Evolutionary conservation across 345 rosid species (phyloP), one percentile per base, ranked within the genome.

Genomic region (Moringa oleifera): DNA sequence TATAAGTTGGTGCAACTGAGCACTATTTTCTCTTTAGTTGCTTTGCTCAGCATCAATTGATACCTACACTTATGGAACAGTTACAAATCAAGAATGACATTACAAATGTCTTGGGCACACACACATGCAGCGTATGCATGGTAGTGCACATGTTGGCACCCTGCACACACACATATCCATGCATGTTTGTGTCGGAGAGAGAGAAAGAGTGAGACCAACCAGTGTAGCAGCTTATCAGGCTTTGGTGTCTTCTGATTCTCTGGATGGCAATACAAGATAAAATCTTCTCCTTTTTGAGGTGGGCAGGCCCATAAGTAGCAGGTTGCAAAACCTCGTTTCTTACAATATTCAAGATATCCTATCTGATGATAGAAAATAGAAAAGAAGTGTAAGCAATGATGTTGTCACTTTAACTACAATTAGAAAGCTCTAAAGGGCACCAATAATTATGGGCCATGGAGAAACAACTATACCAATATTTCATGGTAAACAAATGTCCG

Each of bases 281-380:
- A 88, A 70, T 94, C 99, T 78, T 85, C 95, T 63, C 97, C 99
- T 70, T 82, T 83, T 23, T 53, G 20, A 0, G 99, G 99, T 51
- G 99, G 96, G 76, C 97, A 94, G 23, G 90, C 92, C 96, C 99
- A 94, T 69, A 94, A 76, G 49, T 94, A 90, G 74, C 88, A 81
- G 61, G 86, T 85, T 12, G 91, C 77, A 78, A 94, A 94, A 46
- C 97, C 99, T 16, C 88, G 83, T 57, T 80, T 71, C 88, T 86
- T 94, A 77, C 96, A 88, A 65, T 88, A 82, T 62, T 94, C 95
- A 41, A 94, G 96, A 80, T 94, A 94, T 46, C 96, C 99, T 64
- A 88, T 86, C 97, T 90, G 71, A 69, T 4, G 50, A 46, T 1
- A 21, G 24, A 25, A 37, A 23, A 28, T 3, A 33, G 7, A 49